Percentiles rank a stretch among this genome's conserved stretches.
Conservation (phyloP, 2,329 filamentous ascomycete genomes). For the Triangularia setosa region DNA sequence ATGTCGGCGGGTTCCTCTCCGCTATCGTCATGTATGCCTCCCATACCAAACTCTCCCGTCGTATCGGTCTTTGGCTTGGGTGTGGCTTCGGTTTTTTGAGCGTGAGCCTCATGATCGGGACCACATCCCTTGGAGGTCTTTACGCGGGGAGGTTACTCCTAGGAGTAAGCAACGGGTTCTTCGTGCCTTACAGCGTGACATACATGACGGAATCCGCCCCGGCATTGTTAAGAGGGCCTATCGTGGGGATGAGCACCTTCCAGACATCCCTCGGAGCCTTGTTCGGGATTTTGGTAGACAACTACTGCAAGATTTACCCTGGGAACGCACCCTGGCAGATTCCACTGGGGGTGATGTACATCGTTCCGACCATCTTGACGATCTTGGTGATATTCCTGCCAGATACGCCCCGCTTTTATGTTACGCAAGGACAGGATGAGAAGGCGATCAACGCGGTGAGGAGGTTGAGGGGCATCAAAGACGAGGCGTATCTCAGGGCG, state of each 20-base stretch:
- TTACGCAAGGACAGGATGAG: conserved; percentile 20
- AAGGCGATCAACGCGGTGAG: conserved; percentile 21
- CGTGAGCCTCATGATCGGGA: conserved; percentile 52
- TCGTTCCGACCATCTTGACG: conserved; percentile 15
- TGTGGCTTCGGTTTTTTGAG: conserved; percentile 43
- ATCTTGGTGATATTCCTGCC: conserved; percentile 17
- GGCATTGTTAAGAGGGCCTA: conserved; percentile 19
- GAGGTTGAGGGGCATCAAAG: conserved; percentile 19
- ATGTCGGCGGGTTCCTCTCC: conserved; percentile 34
- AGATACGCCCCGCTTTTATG: conserved; percentile 24
- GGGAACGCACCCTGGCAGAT: conserved; percentile 17
- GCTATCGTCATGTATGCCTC: conserved; percentile 31
- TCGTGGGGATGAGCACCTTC: conserved; percentile 25
- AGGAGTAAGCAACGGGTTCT: conserved; percentile 49
- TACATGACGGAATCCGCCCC: conserved; percentile 27
- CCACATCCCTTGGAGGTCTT: conserved; percentile 43
- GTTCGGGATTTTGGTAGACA: conserved; percentile 21
- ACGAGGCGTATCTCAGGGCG: conserved; percentile 16
- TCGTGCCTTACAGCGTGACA: conserved; percentile 41
- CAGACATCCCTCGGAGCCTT: conserved; percentile 23
- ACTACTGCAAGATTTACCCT: conserved; percentile 16
- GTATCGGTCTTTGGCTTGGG: conserved; percentile 41
- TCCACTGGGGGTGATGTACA: conserved; percentile 20
- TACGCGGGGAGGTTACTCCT: conserved; percentile 50
- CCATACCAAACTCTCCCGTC: conserved; percentile 38